These are phyloP conservation scores for Mentha longifolia DNA, from an alignment of 257 asterid genomes.

Conservation along the genomic window DNA sequence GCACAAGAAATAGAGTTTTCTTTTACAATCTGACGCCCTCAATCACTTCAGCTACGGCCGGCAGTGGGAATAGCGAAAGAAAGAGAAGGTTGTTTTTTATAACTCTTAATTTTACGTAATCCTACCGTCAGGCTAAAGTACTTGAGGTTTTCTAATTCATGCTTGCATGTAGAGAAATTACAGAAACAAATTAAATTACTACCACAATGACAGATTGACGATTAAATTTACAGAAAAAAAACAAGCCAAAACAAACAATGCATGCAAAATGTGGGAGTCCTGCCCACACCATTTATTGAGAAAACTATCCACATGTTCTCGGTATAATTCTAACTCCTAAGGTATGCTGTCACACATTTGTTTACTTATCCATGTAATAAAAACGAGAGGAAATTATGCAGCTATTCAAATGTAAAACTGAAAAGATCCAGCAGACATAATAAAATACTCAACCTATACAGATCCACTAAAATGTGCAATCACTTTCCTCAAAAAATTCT, in stretches of 20 bases:
- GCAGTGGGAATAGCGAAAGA: too few relatives aligned
- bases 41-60: neutral
- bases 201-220: neutral
- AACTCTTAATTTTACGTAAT: too few relatives aligned
- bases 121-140: too few relatives aligned
- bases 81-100: too few relatives aligned
- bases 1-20: neutral
- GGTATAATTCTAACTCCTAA: slow-evolving; percentile 6
- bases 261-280: neutral
- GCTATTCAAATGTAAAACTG: neutral
- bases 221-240: neutral
- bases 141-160: neutral
- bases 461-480: neutral
- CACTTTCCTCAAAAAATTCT: neutral
- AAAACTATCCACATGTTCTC: neutral
- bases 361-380: neutral
- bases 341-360: neutral
- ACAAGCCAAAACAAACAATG: neutral
- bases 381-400: neutral
- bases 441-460: neutral
- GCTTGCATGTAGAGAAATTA: neutral
- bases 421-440: slow-evolving; percentile 1
- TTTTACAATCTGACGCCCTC: neutral
- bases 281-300: neutral
- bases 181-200: neutral